These are phyloP conservation scores for Achaetomium macrosporum DNA, from an alignment of 2,329 filamentous ascomycete species.

Conservation along the genomic window DNA sequence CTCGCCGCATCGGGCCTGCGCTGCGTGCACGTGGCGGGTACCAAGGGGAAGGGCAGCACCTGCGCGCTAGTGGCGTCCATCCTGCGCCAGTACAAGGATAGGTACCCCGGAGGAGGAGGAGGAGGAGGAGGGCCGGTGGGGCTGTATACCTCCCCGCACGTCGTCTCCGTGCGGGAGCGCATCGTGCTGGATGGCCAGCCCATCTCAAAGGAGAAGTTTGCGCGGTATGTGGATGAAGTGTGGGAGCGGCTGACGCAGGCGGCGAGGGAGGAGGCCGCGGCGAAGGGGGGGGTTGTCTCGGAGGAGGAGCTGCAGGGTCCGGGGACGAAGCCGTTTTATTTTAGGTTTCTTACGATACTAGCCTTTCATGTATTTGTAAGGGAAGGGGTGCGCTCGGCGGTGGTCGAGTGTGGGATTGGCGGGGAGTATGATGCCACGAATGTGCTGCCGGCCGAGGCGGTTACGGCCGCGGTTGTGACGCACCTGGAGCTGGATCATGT, in stretches of 20 bases:
- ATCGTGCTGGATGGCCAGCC: conserved; percentile 74
- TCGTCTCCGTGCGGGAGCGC: conserved; percentile 76
- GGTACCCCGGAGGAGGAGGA: conserved; percentile 26
- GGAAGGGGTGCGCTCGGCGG: conserved; percentile 69
- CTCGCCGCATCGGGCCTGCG: conserved; percentile 37
- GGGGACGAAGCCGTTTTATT: conserved; percentile 77
- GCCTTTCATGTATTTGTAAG: conserved; percentile 76
- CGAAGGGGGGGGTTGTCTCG: conserved; percentile 25
- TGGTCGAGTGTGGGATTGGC: conserved; percentile 91
- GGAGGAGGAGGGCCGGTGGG: conserved; percentile 45
- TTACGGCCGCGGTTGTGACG: conserved; percentile 55
- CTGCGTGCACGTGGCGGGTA: conserved; percentile 80
- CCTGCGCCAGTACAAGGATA: conserved; percentile 42
- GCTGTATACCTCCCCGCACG: conserved; percentile 80
- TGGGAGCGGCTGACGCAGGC: conserved; percentile 59
- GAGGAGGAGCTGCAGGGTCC: conserved; percentile 48
- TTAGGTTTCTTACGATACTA: conserved; percentile 83
- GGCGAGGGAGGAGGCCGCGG: conserved; percentile 26
- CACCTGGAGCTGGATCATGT: conserved; percentile 66
- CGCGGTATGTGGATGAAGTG: conserved; percentile 74
- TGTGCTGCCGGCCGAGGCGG: conserved; percentile 55
- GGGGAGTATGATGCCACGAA: conserved; percentile 94
- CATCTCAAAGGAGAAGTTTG: conserved; percentile 62
- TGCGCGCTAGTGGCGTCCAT: conserved; percentile 79
- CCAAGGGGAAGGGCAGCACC: conserved; percentile 90